These are phyloP conservation scores for Lasiosphaeris hirsuta DNA, from an alignment of 495 filamentous ascomycete genomes.

Conservation along the genomic window DNA sequence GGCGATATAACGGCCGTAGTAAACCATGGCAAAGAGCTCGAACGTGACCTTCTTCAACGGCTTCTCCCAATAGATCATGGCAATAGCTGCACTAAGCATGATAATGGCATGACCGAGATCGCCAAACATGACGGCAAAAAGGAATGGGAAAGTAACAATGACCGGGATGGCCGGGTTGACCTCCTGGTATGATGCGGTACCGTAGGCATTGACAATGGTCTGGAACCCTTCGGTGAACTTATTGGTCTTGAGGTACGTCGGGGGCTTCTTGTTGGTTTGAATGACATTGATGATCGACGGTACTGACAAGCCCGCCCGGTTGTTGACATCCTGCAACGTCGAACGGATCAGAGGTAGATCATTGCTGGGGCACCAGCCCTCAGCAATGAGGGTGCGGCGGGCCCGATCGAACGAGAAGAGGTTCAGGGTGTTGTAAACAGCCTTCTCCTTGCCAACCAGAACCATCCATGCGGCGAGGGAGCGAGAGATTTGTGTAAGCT, in stretches of 20 bases:
- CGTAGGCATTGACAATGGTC: slow-evolving; percentile 98
- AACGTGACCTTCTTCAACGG: slow-evolving; percentile 85
- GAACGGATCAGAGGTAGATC: slow-evolving; percentile 87
- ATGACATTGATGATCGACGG: slow-evolving; percentile 98
- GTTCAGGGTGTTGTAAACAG: slow-evolving; percentile 94
- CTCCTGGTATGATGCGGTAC: slow-evolving; percentile 93
- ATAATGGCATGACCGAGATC: slow-evolving; percentile 90
- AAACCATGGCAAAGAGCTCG: slow-evolving; percentile 95
- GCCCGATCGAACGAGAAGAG: slow-evolving; percentile 94
- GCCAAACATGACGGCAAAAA: slow-evolving; percentile 99
- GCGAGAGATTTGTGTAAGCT: slow-evolving; percentile 87
- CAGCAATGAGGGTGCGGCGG: slow-evolving; percentile 92
- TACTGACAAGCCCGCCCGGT: slow-evolving; percentile 87
- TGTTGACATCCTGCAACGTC: slow-evolving; percentile 95
- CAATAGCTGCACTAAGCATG: slow-evolving; percentile 72
- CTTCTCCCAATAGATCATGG: slow-evolving; percentile 96
- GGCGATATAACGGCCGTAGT: slow-evolving; percentile 98
- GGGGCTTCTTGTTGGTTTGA: slow-evolving; percentile 90
- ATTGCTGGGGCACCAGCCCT: slow-evolving; percentile 95
- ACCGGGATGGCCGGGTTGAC: slow-evolving; percentile 94
- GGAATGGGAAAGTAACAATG: slow-evolving; percentile 94
- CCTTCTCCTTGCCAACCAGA: slow-evolving; percentile 96
- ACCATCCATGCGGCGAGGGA: slow-evolving; percentile 94
- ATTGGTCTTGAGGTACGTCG: slow-evolving; percentile 94
- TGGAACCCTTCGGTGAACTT: slow-evolving; percentile 98